Conservation (phyloP, 1,139 yeast genomes). For the Candida mesenterica region DNA sequence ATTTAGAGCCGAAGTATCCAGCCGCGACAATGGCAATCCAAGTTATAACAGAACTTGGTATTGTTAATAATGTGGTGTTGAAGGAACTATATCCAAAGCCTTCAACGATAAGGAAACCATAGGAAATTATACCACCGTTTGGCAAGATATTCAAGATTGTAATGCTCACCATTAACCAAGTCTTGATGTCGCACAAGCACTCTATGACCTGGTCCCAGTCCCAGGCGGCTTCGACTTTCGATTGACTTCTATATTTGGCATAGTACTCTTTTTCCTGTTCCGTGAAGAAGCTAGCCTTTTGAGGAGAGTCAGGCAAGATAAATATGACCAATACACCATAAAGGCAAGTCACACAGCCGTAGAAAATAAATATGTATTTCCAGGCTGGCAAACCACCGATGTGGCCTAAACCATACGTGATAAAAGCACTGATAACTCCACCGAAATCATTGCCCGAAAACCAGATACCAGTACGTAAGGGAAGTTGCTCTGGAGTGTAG, state of each 20-base stretch:
- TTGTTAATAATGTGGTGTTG: slow-evolving; percentile 21
- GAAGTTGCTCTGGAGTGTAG: slow-evolving; percentile 34
- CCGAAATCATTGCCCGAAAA: slow-evolving; percentile 9
- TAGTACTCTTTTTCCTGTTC: slow-evolving; percentile 27
- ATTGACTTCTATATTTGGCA: slow-evolving; percentile 26
- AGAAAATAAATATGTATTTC: slow-evolving; percentile 8
- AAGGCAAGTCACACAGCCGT: slow-evolving; percentile 4
- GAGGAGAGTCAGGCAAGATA: slow-evolving; percentile 42
- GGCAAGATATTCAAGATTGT: slow-evolving; percentile 36
- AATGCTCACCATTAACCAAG: slow-evolving; percentile 18
- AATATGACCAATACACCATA: slow-evolving; percentile 25
- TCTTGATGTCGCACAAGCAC: slow-evolving; percentile 24
- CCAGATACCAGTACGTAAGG: slow-evolving; percentile 17
- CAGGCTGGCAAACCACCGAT: slow-evolving; percentile 6
- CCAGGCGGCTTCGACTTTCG: slow-evolving; percentile 17
- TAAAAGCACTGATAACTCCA: slow-evolving; percentile 8
- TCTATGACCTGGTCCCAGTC: slow-evolving; percentile 24
- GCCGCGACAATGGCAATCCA: slow-evolving; percentile 18
- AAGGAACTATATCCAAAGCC: slow-evolving; percentile 20
- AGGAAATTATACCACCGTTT: slow-evolving; percentile 42
- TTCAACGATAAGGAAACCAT: slow-evolving; percentile 19
- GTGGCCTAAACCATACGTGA: slow-evolving; percentile 9
- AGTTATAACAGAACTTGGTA: slow-evolving; percentile 25
- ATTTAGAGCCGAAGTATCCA: slow-evolving; percentile 9
- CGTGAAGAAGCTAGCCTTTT: slow-evolving; percentile 33